Evolutionary conservation across 148 eudicot genomes (phyloP).

Genomic region (Bassia scoparia): DNA sequence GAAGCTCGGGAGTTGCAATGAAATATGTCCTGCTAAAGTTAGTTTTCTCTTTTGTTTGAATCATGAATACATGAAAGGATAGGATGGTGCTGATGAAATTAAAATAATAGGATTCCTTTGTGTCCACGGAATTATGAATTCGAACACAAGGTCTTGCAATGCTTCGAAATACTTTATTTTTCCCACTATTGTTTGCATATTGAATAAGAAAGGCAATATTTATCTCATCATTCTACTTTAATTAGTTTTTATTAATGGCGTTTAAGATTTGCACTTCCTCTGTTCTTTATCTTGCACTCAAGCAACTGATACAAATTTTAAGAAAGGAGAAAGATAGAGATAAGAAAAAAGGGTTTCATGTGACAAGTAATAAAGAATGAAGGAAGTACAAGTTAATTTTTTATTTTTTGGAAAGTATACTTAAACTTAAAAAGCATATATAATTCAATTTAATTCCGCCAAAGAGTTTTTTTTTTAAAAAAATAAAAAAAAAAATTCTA

Average conservation of each 20-base stretch:
- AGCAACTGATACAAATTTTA: too few species aligned
- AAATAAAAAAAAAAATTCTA: too few species aligned
- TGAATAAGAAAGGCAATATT: neutral
- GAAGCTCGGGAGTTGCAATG: slow-evolving; percentile 57
- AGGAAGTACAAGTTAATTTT: too few species aligned
- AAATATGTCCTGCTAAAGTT: slow-evolving; percentile 62
- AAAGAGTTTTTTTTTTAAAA: neutral
- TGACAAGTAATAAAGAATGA: too few species aligned
- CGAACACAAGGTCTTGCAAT: neutral
- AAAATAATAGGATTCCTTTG: neutral
- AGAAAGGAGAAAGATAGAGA: too few species aligned
- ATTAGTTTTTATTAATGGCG: neutral
- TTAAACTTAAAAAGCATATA: too few species aligned
- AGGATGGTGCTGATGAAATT: neutral
- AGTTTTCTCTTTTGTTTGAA: slow-evolving; percentile 29
- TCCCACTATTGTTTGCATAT: neutral
- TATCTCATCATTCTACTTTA: neutral
- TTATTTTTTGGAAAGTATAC: too few species aligned
- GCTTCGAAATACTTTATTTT: neutral
- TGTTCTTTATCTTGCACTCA: too few species aligned
- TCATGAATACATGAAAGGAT: slow-evolving; percentile 4
- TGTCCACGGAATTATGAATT: neutral
- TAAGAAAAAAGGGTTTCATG: too few species aligned
- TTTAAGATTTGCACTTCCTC: too few species aligned
- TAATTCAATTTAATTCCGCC: neutral